Evolutionary conservation across 2,329 filamentous ascomycete species (phyloP).

Genomic region (Pseudogymnoascus sp.): DNA sequence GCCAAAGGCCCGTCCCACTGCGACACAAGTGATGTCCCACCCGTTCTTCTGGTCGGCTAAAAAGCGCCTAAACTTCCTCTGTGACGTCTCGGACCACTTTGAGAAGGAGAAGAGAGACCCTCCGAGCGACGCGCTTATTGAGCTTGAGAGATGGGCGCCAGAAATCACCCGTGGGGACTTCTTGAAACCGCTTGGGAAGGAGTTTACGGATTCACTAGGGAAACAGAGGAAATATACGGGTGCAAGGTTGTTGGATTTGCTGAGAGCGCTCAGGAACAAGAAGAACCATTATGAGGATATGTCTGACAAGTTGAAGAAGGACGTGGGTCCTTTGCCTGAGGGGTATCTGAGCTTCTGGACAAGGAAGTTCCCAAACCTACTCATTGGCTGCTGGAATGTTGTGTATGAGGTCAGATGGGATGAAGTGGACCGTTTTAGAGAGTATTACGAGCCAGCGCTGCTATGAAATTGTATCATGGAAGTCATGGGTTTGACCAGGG

Average conservation of each 20-base stretch:
- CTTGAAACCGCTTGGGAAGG: conserved; percentile 62
- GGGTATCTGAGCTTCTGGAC: conserved; percentile 65
- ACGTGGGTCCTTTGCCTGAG: conserved; percentile 54
- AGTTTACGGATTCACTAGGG: conserved; percentile 81
- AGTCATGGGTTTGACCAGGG: not conserved
- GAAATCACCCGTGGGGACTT: conserved; percentile 64
- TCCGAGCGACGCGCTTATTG: conserved; percentile 57
- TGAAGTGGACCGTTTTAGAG: conserved; percentile 50
- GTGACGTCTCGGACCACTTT: conserved; percentile 92
- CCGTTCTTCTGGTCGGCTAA: conserved; percentile 95
- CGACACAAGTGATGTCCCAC: conserved; percentile 75
- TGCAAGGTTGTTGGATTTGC: conserved; percentile 69
- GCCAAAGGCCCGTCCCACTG: conserved; percentile 56
- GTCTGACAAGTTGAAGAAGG: conserved; percentile 65
- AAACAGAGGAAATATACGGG: conserved; percentile 96
- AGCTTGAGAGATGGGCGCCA: conserved; percentile 47
- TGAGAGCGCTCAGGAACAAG: conserved; percentile 89
- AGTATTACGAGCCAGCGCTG: conserved; percentile 52
- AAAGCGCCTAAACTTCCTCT: conserved; percentile 85
- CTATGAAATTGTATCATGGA: not conserved
- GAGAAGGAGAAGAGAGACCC: conserved; percentile 86
- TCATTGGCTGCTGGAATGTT: conserved; percentile 59
- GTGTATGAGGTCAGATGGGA: conserved; percentile 48
- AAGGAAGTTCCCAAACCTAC: conserved; percentile 53
- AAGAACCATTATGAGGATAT: conserved; percentile 97